Evolutionary conservation across 73 alveolate genomes (phyloP).

Genomic region (Paramecium sexaurelia): DNA sequence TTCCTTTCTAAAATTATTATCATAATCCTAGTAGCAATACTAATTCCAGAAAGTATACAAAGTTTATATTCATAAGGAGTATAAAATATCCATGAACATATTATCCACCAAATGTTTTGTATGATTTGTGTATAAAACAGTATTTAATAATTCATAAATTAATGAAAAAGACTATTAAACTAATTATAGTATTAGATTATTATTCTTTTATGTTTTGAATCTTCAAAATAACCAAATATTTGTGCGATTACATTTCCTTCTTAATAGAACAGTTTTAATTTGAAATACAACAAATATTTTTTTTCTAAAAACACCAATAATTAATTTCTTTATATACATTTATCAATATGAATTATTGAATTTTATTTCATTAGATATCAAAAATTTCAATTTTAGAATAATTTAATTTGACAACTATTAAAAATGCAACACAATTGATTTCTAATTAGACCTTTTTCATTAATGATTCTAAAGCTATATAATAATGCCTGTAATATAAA

Average conservation of each 20-base stretch:
- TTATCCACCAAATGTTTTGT: conserved; percentile 29
- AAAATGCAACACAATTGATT: too few relatives aligned
- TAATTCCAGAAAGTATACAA: not conserved
- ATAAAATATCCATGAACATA: not conserved
- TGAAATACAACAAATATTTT: too few relatives aligned
- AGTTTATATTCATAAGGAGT: not conserved
- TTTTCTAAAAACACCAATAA: too few relatives aligned
- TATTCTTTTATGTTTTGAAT: not conserved
- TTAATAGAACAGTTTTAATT: too few relatives aligned
- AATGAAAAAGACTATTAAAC: not conserved
- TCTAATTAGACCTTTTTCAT: too few relatives aligned
- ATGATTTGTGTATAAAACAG: conserved; percentile 31
- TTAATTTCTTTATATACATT: too few relatives aligned
- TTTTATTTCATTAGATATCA: too few relatives aligned
- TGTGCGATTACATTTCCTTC: not conserved
- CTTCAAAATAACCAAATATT: not conserved
- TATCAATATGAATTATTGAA: too few relatives aligned
- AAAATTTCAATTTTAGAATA: too few relatives aligned
- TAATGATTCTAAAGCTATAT: too few relatives aligned
- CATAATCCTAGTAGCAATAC: not conserved
- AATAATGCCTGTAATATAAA: too few relatives aligned
- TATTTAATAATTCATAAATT: conserved; percentile 15
- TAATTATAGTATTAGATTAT: not conserved
- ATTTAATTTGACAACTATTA: too few relatives aligned
- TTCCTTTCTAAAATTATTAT: not conserved